These are phyloP conservation scores for Scheffersomyces segobiensis DNA, from an alignment of 1,139 yeast genomes.

Conservation along the genomic window DNA sequence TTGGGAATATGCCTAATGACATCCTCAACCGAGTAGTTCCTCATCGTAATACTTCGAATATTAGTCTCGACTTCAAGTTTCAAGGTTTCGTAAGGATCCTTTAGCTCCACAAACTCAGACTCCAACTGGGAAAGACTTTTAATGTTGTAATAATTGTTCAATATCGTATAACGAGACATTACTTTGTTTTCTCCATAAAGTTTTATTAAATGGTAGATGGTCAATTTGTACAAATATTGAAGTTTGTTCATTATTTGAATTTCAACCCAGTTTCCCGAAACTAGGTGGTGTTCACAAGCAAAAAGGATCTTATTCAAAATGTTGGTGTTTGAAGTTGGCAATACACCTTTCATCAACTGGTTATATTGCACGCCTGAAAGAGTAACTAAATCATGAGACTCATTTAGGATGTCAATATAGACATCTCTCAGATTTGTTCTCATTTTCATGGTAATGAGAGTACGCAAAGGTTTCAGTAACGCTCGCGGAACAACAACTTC, in stretches of 20 bases:
- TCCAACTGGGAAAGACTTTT: constrained; percentile 6
- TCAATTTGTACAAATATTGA: constrained; percentile 27
- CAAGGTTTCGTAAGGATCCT: constrained; percentile 9
- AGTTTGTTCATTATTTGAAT: constrained; percentile 19
- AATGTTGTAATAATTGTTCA: constrained; percentile 32
- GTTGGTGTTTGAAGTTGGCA: constrained; percentile 10
- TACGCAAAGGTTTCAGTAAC: constrained; percentile 19
- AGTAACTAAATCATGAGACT: constrained; percentile 6
- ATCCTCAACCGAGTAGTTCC: constrained; percentile 5
- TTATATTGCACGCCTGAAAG: constrained; percentile 23
- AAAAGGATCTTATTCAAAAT: constrained; percentile 19
- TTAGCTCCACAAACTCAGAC: constrained; percentile 9
- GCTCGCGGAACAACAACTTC: constrained; percentile 19
- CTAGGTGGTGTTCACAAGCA: constrained; percentile 31
- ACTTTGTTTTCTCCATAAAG: constrained; percentile 15
- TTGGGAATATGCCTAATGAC: constrained; percentile 19
- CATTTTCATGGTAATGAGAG: constrained; percentile 18
- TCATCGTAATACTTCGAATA: not conserved
- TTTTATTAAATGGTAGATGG: constrained; percentile 17
- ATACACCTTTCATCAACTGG: constrained; percentile 14
- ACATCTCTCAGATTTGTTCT: constrained; percentile 13
- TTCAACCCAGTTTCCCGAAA: constrained; percentile 34
- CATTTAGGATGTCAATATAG: constrained; percentile 1
- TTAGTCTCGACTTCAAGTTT: constrained; percentile 7
- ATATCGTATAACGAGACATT: constrained; percentile 17